phyloP scores from a whole-genome alignment of 768 basidiomycete species.

The Tephrocybe rancida region DNA sequence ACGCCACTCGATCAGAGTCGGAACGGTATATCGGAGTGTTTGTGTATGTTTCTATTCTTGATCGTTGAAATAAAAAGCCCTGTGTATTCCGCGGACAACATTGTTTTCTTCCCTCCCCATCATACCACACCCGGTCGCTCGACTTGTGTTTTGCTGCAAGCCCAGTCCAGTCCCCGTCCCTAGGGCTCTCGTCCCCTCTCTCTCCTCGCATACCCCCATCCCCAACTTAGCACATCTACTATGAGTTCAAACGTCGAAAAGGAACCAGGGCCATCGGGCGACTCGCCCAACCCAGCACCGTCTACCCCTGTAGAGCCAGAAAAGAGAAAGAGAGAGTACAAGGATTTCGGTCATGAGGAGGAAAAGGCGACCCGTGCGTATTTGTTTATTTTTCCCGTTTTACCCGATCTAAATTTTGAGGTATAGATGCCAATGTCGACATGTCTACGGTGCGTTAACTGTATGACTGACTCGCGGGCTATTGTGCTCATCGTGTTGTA shows the following conservation, averaged over 20 bases:
- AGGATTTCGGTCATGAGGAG: constrained; percentile 79
- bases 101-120: constrained; percentile 23
- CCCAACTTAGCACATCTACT: constrained; percentile 18
- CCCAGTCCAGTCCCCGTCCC: constrained; percentile 15
- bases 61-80: constrained; percentile 30
- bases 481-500: constrained; percentile 22
- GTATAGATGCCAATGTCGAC: constrained; percentile 80
- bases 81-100: constrained; percentile 19
- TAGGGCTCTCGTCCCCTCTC: constrained; percentile 28
- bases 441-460: constrained; percentile 65
- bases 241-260: constrained; percentile 55
- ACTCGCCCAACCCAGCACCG: constrained; percentile 33
- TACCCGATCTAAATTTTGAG: constrained; percentile 8
- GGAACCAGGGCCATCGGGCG: constrained; percentile 63
- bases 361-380: constrained; percentile 68
- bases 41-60: constrained; percentile 23
- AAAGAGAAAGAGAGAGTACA: constrained; percentile 82
- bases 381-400: constrained; percentile 17
- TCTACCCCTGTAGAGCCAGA: constrained; percentile 31
- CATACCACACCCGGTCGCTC: constrained; percentile 15
- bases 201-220: constrained; percentile 23
- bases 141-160: constrained; percentile 6
- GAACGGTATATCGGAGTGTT: constrained; percentile 17
- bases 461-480: neutral
- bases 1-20: constrained; percentile 4